These are phyloP conservation scores for Ceratopteris richardii DNA, from an alignment of 75 land plant species.

Conservation along the genomic window DNA sequence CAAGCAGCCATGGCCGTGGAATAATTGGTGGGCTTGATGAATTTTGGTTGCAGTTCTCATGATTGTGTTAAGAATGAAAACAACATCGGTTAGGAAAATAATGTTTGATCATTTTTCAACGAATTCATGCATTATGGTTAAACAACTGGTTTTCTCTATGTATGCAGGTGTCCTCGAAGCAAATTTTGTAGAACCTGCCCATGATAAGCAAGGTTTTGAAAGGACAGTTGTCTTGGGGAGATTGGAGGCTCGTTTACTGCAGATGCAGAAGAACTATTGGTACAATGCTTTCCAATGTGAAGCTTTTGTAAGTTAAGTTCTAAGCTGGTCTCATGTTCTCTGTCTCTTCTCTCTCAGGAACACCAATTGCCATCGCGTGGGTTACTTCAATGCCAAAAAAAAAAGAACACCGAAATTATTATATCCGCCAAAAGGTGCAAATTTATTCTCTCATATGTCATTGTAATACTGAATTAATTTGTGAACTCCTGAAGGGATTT, in stretches of 20 bases:
- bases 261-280: constrained; percentile 45
- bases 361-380: constrained; percentile 24
- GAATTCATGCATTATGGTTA: too few species aligned
- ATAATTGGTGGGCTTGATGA: constrained; percentile 46
- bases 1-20: constrained; percentile 94
- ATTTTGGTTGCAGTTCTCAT: too few species aligned
- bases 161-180: constrained; percentile 42
- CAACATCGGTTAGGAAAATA: too few species aligned
- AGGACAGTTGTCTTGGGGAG: constrained; percentile 34
- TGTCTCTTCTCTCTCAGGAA: constrained; percentile 6
- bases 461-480: not conserved
- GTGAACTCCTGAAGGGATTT: not conserved
- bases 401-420: not conserved
- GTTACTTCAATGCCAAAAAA: constrained; percentile 13
- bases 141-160: too few species aligned
- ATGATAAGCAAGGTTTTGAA: constrained; percentile 55
- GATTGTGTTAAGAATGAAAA: too few species aligned
- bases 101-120: too few species aligned
- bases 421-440: not conserved
- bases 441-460: not conserved
- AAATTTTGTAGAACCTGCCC: constrained; percentile 51
- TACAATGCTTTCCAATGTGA: constrained; percentile 5
- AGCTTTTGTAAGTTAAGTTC: not conserved
- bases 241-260: constrained; percentile 33
- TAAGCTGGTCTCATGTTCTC: not conserved